Conservation (phyloP, 176 grass and related monocot species). For the Elymus sibiricus region DNA sequence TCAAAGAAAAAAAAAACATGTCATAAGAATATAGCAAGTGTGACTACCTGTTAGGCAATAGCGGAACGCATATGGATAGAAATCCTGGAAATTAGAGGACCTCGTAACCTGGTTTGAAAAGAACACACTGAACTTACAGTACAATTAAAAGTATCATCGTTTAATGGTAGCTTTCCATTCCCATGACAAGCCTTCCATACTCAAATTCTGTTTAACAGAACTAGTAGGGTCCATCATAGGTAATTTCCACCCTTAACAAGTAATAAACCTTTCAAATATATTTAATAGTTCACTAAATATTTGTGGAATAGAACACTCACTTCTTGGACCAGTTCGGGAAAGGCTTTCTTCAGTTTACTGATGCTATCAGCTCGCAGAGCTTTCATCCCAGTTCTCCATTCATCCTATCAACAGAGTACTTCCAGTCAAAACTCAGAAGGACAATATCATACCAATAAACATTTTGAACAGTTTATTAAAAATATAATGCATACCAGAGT, state of each 20-base stretch:
- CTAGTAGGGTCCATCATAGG: background rate
- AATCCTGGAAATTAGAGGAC: conserved; percentile 84
- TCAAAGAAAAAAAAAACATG: conserved; percentile 5
- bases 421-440: conserved; percentile 22
- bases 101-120: conserved; percentile 70
- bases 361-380: conserved; percentile 86
- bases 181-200: background rate
- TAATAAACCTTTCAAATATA: conserved; percentile 32
- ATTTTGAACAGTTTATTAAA: background rate
- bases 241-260: conserved; percentile 6
- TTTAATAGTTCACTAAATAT: background rate
- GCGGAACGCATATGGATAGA: conserved; percentile 87
- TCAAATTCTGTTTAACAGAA: conserved; percentile 11
- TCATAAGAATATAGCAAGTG: conserved; percentile 8
- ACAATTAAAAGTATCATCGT: background rate
- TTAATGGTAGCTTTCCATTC: background rate
- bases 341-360: conserved; percentile 90
- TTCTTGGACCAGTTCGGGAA: conserved; percentile 90
- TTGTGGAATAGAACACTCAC: conserved; percentile 43
- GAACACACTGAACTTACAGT: conserved; percentile 22
- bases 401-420: conserved; percentile 57
- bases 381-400: conserved; percentile 92
- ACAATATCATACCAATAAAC: background rate
- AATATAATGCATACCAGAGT: conserved; percentile 70
- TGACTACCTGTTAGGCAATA: conserved; percentile 96